Percentiles rank a stretch among this genome's conserved stretches.
These are phyloP conservation scores for Grigorovia yakushimaensis DNA, from an alignment of 805 yeast species.

Conservation along the genomic window DNA sequence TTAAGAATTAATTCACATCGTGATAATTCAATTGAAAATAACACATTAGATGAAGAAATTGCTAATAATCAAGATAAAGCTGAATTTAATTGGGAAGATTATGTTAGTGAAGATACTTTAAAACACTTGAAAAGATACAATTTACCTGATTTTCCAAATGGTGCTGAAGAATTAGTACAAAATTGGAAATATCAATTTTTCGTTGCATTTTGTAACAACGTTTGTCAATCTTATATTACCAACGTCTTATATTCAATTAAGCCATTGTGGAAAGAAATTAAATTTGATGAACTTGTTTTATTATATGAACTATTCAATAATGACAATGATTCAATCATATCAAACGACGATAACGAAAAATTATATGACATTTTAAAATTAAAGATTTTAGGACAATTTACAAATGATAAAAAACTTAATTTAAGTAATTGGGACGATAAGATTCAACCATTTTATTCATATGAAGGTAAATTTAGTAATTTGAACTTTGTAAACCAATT, in stretches of 20 bases:
- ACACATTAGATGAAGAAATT: neutral
- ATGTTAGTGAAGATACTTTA: constrained; percentile 16
- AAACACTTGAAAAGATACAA: constrained; percentile 14
- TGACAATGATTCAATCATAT: neutral
- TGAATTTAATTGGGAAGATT: constrained; percentile 16
- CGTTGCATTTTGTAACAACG: constrained; percentile 27
- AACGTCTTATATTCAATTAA: constrained; percentile 5
- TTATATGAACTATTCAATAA: constrained; percentile 11
- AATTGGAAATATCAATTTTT: constrained; percentile 27
- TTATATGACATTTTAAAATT: constrained; percentile 13
- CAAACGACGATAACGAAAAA: constrained; percentile 4
- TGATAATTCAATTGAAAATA: neutral
- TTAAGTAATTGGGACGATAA: constrained; percentile 21
- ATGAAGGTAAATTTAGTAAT: constrained; percentile 5
- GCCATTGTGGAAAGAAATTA: constrained; percentile 22
- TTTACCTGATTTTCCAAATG: constrained; percentile 2
- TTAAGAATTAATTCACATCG: neutral
- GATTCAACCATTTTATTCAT: constrained; percentile 2
- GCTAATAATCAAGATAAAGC: constrained; percentile 1
- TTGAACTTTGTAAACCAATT: constrained; percentile 19
- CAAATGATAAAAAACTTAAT: constrained; percentile 17
- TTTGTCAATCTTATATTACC: constrained; percentile 21
- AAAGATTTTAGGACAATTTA: constrained; percentile 16
- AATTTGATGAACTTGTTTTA: constrained; percentile 25
- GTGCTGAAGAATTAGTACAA: constrained; percentile 7